These are phyloP conservation scores for Puccinellia tenuiflora DNA, from an alignment of 176 grass and related monocot genomes.

Conservation along the genomic window DNA sequence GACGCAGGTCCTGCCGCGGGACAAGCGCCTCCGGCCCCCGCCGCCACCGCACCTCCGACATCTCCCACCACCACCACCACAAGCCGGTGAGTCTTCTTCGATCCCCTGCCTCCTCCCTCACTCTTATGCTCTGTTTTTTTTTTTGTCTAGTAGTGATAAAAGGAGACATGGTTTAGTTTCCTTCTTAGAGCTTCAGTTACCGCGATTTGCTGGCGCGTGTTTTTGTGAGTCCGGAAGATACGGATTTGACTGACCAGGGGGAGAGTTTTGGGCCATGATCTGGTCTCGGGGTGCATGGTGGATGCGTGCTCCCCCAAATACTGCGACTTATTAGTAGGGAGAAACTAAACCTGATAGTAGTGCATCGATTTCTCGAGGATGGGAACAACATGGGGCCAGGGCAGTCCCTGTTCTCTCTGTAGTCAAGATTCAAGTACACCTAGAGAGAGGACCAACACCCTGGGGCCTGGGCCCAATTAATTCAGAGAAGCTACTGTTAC, in stretches of 20 bases:
- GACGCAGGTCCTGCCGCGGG: not conserved
- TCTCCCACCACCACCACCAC: constrained; percentile 15
- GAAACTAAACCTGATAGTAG: not conserved
- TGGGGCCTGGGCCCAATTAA: not conserved
- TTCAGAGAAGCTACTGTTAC: not conserved
- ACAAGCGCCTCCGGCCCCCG: not conserved
- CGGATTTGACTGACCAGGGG: not conserved
- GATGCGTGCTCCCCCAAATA: not conserved
- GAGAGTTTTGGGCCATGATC: not conserved
- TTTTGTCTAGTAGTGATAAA: not conserved
- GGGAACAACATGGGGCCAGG: not conserved
- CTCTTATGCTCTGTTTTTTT: not conserved
- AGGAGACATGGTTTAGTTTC: not conserved
- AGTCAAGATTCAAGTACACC: not conserved
- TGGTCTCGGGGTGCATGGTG: not conserved
- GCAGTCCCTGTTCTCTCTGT: not conserved
- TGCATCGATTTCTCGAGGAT: not conserved
- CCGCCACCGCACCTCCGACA: constrained; percentile 1
- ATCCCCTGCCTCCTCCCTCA: not conserved
- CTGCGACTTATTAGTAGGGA: not conserved
- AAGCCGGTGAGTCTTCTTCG: constrained; percentile 20
- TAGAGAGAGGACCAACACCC: not conserved
- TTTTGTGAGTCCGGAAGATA: not conserved
- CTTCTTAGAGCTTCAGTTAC: not conserved
- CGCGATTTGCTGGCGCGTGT: not conserved